These are phyloP conservation scores for Penicillium argentinense DNA, from an alignment of 495 filamentous ascomycete species.

Conservation along the genomic window DNA sequence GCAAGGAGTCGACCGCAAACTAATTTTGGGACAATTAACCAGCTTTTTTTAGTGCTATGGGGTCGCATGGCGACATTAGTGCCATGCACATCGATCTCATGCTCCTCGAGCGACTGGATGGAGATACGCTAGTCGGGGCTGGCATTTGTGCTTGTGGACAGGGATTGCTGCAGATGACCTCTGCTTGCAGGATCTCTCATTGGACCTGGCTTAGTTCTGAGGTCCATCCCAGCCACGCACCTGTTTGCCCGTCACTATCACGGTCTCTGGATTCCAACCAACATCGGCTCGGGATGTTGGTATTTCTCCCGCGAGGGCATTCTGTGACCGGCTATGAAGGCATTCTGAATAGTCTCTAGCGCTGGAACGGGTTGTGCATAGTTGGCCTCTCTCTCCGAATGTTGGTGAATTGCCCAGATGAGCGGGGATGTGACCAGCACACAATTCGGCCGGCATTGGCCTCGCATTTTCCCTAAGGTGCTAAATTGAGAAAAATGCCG, in stretches of 20 bases:
- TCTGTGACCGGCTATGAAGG: too few relatives aligned
- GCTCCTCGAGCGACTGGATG: slow-evolving; percentile 5
- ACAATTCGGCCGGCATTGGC: background rate
- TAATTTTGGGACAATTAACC: slow-evolving; percentile 11
- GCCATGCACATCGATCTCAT: slow-evolving; percentile 2
- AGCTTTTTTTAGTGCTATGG: slow-evolving; percentile 6
- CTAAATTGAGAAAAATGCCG: slow-evolving; percentile 5
- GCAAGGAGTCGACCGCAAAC: background rate
- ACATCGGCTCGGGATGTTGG: too few relatives aligned
- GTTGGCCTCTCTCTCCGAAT: too few relatives aligned
- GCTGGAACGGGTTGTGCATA: too few relatives aligned
- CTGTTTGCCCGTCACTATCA: too few relatives aligned
- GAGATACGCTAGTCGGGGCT: background rate
- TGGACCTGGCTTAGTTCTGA: background rate
- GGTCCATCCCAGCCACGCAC: too few relatives aligned
- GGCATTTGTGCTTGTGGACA: background rate
- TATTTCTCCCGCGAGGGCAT: too few relatives aligned
- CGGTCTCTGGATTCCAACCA: background rate
- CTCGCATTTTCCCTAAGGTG: background rate
- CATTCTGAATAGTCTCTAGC: too few relatives aligned
- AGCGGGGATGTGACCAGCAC: background rate
- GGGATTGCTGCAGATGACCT: background rate
- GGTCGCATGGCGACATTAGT: slow-evolving; percentile 5
- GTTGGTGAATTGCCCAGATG: background rate
- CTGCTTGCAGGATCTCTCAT: background rate